Evolutionary conservation across 495 filamentous ascomycete species (phyloP).

Genomic region (Tetracladium setigerum): DNA sequence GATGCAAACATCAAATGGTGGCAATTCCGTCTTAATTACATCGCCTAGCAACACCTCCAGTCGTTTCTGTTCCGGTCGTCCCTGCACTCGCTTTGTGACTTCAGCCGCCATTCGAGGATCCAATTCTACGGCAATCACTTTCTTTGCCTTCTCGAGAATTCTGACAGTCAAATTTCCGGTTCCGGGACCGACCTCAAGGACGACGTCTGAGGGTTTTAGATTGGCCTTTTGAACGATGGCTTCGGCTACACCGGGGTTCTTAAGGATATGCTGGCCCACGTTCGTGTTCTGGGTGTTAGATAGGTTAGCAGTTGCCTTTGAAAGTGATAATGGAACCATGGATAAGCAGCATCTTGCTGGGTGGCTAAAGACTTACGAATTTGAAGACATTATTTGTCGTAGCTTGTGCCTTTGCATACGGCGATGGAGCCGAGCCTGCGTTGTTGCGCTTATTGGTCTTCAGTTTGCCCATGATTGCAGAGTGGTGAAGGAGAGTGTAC

Average conservation of each 20-base stretch:
- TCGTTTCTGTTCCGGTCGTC: constrained; percentile 68
- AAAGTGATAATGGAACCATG: neutral
- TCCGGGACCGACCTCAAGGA: constrained; percentile 48
- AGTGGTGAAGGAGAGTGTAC: neutral
- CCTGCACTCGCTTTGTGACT: constrained; percentile 88
- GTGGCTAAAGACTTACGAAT: constrained; percentile 21
- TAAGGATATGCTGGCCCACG: constrained; percentile 88
- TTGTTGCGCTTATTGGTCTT: constrained; percentile 52
- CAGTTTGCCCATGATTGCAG: constrained; percentile 48
- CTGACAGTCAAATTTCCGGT: constrained; percentile 85
- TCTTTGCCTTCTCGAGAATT: constrained; percentile 80
- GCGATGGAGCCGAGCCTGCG: constrained; percentile 38
- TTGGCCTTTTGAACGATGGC: constrained; percentile 79
- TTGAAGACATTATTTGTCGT: constrained; percentile 77
- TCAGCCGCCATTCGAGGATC: constrained; percentile 97
- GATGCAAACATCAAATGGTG: constrained; percentile 86
- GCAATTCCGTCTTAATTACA: constrained; percentile 84
- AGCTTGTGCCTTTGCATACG: constrained; percentile 44
- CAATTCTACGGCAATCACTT: constrained; percentile 84
- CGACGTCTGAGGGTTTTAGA: constrained; percentile 80
- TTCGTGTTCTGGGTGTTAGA: constrained; percentile 46
- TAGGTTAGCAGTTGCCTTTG: constrained; percentile 40
- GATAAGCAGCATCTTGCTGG: neutral
- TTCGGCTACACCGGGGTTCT: constrained; percentile 89
- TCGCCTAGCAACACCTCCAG: constrained; percentile 84